A percentile compares a stretch with the other conserved stretches of the same genome.
Evolutionary conservation across 2,329 filamentous ascomycete species (phyloP).

Genomic region (Colletotrichum limetticola): DNA sequence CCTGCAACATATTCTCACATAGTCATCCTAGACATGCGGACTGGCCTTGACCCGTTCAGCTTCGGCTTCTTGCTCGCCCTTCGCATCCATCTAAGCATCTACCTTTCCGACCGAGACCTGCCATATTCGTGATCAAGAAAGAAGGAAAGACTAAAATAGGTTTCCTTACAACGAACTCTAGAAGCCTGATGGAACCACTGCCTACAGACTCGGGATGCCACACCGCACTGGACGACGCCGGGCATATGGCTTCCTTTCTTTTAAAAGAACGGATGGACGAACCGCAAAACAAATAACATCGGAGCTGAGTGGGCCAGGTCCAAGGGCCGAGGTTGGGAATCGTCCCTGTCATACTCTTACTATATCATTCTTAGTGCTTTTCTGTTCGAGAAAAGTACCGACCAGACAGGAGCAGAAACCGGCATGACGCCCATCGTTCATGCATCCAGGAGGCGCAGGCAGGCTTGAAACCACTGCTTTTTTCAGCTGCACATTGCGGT

Average conservation of each 20-base stretch:
- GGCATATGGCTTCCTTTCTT: slow-evolving; percentile 13
- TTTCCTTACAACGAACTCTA: slow-evolving; percentile 9
- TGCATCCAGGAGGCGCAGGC: slow-evolving; percentile 28
- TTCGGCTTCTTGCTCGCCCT: not conserved
- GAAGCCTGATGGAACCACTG: slow-evolving; percentile 18
- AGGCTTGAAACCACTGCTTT: slow-evolving; percentile 26
- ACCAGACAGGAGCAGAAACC: slow-evolving; percentile 20
- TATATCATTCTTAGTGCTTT: not conserved
- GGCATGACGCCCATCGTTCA: slow-evolving; percentile 23
- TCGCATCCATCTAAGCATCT: slow-evolving; percentile 9
- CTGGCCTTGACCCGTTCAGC: not conserved
- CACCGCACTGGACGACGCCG: slow-evolving; percentile 24
- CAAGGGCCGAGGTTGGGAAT: not conserved
- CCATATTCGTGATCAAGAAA: slow-evolving; percentile 1
- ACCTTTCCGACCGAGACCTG: slow-evolving; percentile 8
- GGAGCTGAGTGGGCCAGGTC: not conserved
- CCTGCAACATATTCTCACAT: slow-evolving; percentile 14
- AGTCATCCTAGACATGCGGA: slow-evolving; percentile 19
- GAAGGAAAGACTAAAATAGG: slow-evolving; percentile 6
- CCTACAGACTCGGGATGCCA: slow-evolving; percentile 3
- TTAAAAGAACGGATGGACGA: slow-evolving; percentile 25
- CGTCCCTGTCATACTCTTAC: not conserved
- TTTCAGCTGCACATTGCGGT: slow-evolving; percentile 3
- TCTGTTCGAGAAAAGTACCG: slow-evolving; percentile 8
- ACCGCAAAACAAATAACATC: slow-evolving; percentile 8